phyloP scores from a whole-genome alignment of 768 basidiomycete genomes.

The Pholiota conissans region DNA sequence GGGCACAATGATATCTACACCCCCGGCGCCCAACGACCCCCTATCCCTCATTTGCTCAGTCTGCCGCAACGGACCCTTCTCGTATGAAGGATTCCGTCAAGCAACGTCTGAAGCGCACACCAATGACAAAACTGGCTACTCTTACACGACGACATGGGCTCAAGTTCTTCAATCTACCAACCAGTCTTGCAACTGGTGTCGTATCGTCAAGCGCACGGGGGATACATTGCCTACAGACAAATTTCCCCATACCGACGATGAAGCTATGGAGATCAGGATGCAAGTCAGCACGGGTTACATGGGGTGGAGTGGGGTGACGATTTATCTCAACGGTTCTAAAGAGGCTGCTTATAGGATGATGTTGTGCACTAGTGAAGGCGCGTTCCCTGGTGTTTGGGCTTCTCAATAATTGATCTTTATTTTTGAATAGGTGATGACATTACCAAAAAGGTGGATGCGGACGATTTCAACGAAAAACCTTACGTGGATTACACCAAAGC shows the following conservation, averaged over 20 bases:
- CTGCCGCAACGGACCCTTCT: slow-evolving; percentile 2
- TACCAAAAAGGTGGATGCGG: background rate
- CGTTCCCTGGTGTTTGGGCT: background rate
- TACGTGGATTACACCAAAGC: background rate
- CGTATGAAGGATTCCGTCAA: background rate
- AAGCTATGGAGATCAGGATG: too few species aligned
- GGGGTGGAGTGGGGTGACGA: too few species aligned
- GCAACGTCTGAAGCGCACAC: background rate
- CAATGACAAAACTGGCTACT: too few species aligned
- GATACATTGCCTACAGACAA: background rate
- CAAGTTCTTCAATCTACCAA: background rate
- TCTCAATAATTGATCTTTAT: too few species aligned
- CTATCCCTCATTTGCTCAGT: slow-evolving; percentile 1
- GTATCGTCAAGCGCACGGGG: background rate
- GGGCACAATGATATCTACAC: too few species aligned
- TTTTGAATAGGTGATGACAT: background rate
- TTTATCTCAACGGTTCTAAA: too few species aligned
- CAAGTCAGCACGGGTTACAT: too few species aligned
- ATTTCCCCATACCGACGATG: too few species aligned
- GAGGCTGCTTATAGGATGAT: too few species aligned
- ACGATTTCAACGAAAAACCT: background rate
- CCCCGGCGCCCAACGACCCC: too few species aligned
- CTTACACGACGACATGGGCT: background rate
- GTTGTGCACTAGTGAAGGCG: background rate
- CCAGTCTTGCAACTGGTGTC: background rate